Conservation (phyloP, 768 basidiomycete genomes). For the Tylopilus balloui region DNA sequence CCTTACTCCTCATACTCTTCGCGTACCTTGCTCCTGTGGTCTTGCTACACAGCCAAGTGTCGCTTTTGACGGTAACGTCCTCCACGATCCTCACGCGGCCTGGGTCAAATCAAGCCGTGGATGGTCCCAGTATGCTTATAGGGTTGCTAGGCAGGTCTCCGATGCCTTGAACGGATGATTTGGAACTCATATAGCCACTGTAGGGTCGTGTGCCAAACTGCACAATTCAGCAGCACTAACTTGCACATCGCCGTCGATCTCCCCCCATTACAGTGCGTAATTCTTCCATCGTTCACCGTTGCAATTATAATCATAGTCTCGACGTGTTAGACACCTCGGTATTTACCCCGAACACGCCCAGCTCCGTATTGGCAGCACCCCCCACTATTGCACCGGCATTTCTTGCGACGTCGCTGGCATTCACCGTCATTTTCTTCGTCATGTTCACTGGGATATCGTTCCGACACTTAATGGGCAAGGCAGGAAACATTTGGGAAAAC, state of each 20-base stretch:
- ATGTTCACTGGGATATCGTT: constrained; percentile 62
- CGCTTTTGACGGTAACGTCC: constrained; percentile 61
- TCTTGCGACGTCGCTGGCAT: constrained; percentile 55
- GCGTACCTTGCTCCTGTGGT: constrained; percentile 63
- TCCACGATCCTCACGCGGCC: constrained; percentile 41
- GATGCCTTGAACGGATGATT: not conserved
- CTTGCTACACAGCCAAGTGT: constrained; percentile 56
- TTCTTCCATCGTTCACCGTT: not conserved
- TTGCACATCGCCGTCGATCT: constrained; percentile 53
- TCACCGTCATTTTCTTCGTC: constrained; percentile 60
- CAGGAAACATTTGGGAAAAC: constrained; percentile 47
- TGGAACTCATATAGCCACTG: not conserved
- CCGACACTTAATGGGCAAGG: constrained; percentile 57
- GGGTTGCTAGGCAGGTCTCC: constrained; percentile 58
- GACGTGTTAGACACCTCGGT: constrained; percentile 53
- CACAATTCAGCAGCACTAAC: constrained; percentile 45
- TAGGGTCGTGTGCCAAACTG: constrained; percentile 65
- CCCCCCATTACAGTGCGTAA: constrained; percentile 58
- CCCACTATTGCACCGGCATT: constrained; percentile 57
- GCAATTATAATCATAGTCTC: not conserved
- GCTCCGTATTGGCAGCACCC: constrained; percentile 54
- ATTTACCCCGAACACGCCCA: constrained; percentile 54
- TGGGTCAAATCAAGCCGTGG: constrained; percentile 34
- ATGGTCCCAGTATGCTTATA: constrained; percentile 66
- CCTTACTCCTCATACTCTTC: constrained; percentile 61